Base-by-base conservation (phyloP, 2,329 filamentous ascomycete species). In the Exophiala xenobiotica region DNA sequence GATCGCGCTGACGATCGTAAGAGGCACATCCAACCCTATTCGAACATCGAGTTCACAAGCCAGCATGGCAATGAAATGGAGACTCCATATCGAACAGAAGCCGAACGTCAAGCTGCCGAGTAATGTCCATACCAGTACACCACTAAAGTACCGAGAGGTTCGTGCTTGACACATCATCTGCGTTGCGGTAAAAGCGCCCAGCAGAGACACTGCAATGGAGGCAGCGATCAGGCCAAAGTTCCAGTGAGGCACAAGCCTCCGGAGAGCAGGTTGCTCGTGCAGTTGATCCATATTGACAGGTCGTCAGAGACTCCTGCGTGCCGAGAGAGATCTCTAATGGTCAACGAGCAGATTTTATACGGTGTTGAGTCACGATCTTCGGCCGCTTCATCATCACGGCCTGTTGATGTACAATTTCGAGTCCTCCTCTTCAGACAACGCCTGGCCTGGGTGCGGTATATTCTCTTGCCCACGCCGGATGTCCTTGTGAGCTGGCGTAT, bases 121-220 rank as follows among this genome's bases (percentile, higher is more conserved):
- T 8, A 62, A 51, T 3, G 61, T 61, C 65, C 65, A 67, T 7
- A 66, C 52, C 18, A 66, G 48, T 3, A 67, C 61, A 33, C 60
- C 61, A 8, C 58, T 60, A 23, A 67, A 59, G 27, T 61, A 55
- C 20, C 63, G 45, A 3, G 64, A 65, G 38, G 63, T 63, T 7
- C 63, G 54, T 18, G 65, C 65, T 49, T 67, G 65, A 48, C 64
- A 66, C 61, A 66, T 64, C 46, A 67, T 59, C 41, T 67, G 65
- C 8, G 65, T 66, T 5, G 65, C 63, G 3, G 65, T 67, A 42
- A 67, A 67, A 19, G 64, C 62, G 11, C 65, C 65, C 2, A 67
- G 54, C 4, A 67, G 61, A 2, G 64, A 66, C 18, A 67, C 62
- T 19, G 63, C 64, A 40, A 66, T 64, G 26, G 64, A 66, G 11